Evolutionary conservation across 305 asterid species (phyloP), one percentile per base, ranked within the genome.

Genomic region (Vinca major): DNA sequence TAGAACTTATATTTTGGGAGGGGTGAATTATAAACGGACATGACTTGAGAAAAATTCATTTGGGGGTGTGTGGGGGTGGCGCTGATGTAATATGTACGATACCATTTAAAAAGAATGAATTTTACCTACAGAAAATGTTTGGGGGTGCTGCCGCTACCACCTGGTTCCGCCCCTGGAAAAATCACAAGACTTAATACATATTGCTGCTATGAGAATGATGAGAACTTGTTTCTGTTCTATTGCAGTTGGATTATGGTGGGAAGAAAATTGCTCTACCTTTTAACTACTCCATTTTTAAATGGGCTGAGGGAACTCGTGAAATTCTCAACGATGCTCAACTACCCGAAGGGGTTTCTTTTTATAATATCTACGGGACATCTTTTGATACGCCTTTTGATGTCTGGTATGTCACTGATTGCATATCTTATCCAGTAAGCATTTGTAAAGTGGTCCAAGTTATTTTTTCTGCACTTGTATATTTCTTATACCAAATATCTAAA

Each of bases 371-470:
- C 4, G 99, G 99, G 76, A 93, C 91, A 79, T 82, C 91, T 50
- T 70, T 67, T 43, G 99, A 89, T 69, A 93, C 96, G 0, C 97
- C 99, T 58, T 86, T 89, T 55, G 99, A 93, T 78, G 95, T 90
- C 78, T 84, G 99, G 97, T 93, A 75, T 2, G 92, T 66, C 19
- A 66, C 43, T 20, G 0, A 10, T 53, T 19, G 63, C 17, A 49
- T 66, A 11, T 70, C 20, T 48, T 7, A 14, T 12, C 20, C 9
- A 16, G 17, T 5, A 11, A 8, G 50, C 48, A 45, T 48, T 57
- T 65, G 10, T 43, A 52, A 21, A 14, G 9, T 33, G 26, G 26
- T 44, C 10, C 3, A 48, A 41, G 16, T 60, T 13, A 17, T 4
- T 43, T 54, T 20, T 13, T 3, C 12, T 48, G 44, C 21, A 16